Evolutionary conservation across 1,284 basidiomycete species (phyloP), one percentile per base, ranked within the genome.

Genomic region (Phellinidium pouzarii): DNA sequence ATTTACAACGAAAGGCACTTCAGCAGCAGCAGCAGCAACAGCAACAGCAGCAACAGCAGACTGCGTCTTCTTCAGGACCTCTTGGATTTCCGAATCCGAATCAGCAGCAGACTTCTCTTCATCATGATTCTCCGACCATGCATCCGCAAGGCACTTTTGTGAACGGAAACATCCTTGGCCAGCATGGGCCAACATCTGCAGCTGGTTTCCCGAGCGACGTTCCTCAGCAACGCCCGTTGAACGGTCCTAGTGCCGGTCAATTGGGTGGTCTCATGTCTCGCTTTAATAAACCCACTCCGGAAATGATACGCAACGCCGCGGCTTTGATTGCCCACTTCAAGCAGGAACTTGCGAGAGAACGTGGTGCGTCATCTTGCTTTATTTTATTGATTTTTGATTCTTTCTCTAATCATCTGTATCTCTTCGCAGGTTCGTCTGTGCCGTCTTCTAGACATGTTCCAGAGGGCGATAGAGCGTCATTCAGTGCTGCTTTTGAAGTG

Each of bases 401-500:
- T 40, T 7, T 19, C 3, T 7, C n/a, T n/a, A 40, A n/a, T 8
- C 19, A 20, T 17, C 3, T n/a, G n/a, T n/a, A n/a, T n/a, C n/a
- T n/a, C n/a, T 40, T 17, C 8, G 8, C 19, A 50, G 48, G 3
- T 22, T 11, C 42, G 22, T 19, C 38, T 23, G 36, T 36, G 8
- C 29, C 22, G 22, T 34, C 29, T 40, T n/a, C 37, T 26, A 53
- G 25, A 38, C 41, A 43, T 17, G 20, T 53, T 20, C 29, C 52
- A n/a, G 52, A 53, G 14, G 36, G 12, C 6, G 48, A 50, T 29
- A 54, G 49, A 36, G 48, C 29, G 3, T 9, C 11, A 31, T 50
- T 54, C 36, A 38, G 27, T 29, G 27, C 29, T 14, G 25, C 20
- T n/a, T 68, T 87, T 26, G 78, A 80, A 50, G 69, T 74, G 40